phyloP scores from a whole-genome alignment of 208 protist genomes.

The Balamuthia mandrillaris region DNA sequence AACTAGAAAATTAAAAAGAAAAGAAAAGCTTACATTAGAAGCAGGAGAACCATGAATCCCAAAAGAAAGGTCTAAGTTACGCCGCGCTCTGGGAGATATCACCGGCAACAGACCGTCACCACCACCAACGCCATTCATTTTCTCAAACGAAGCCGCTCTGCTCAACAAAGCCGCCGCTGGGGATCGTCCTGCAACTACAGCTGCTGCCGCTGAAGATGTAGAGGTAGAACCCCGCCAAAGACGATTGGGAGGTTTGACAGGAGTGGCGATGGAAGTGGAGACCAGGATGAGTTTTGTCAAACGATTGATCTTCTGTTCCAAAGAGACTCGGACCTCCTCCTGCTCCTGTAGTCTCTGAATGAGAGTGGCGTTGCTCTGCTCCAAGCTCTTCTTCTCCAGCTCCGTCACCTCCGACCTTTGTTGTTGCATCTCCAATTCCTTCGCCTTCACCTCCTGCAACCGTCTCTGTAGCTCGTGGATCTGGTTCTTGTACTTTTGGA shows the following conservation, averaged over 20 bases:
- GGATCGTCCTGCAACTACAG: background rate
- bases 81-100: no score
- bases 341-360: no score
- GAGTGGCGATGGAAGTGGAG: background rate
- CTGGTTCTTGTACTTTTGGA: background rate
- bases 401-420: background rate
- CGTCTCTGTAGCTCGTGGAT: background rate
- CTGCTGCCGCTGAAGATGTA: background rate
- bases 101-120: no score
- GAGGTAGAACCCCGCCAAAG: background rate
- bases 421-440: background rate
- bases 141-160: no score
- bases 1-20: no score
- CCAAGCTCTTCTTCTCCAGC: background rate
- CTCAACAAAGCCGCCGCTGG: no score
- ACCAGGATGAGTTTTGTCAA: slow-evolving; percentile 1
- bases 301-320: slow-evolving; percentile 15
- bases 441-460: background rate
- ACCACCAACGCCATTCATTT: no score
- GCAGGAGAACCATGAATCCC: no score
- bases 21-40: no score
- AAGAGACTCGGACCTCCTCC: background rate
- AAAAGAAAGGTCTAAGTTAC: no score
- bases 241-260: background rate
- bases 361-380: no score